Percentiles rank a stretch among this genome's conserved stretches.
These are phyloP conservation scores for Trypanosoma cruzi DNA, from an alignment of 208 protist species.

Conservation along the genomic window DNA sequence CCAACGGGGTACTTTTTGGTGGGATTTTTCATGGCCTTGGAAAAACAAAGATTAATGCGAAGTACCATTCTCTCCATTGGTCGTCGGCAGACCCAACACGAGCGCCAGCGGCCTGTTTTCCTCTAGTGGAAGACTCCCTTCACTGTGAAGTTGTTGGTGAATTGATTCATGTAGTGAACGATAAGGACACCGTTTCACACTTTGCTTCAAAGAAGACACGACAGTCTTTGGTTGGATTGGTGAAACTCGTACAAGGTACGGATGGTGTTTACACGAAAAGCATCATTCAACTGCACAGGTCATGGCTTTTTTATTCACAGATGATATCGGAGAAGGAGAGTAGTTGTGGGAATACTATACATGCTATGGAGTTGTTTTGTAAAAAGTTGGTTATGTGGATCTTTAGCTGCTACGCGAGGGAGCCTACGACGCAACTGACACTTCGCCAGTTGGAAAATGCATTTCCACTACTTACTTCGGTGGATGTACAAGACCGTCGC, in stretches of 20 bases:
- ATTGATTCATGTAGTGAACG: constrained; percentile 5
- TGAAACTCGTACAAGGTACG: constrained; percentile 7
- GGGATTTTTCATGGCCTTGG: constrained; percentile 9
- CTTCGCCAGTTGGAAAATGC: constrained; percentile 30
- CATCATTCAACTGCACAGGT: background rate
- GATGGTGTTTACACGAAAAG: constrained; percentile 6
- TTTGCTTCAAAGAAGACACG: constrained; percentile 4
- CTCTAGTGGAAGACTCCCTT: constrained; percentile 19
- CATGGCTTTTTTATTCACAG: constrained; percentile 25
- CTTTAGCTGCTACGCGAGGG: constrained; percentile 22
- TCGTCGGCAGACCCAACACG: constrained; percentile 5
- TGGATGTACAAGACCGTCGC: constrained; percentile 20
- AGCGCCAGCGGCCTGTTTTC: constrained; percentile 20
- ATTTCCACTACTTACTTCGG: constrained; percentile 29
- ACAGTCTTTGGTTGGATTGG: constrained; percentile 5
- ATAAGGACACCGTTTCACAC: constrained; percentile 12
- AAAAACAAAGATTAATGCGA: background rate
- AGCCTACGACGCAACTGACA: constrained; percentile 8
- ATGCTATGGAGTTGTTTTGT: constrained; percentile 25
- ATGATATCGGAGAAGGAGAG: constrained; percentile 5
- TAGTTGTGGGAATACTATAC: background rate
- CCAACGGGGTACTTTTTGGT: constrained; percentile 19
- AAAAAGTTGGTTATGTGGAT: constrained; percentile 37
- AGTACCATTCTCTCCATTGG: constrained; percentile 29
- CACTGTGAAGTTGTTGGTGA: background rate